Evolutionary conservation across 257 asterid species (phyloP).

Genomic region (Salvia hispanica): DNA sequence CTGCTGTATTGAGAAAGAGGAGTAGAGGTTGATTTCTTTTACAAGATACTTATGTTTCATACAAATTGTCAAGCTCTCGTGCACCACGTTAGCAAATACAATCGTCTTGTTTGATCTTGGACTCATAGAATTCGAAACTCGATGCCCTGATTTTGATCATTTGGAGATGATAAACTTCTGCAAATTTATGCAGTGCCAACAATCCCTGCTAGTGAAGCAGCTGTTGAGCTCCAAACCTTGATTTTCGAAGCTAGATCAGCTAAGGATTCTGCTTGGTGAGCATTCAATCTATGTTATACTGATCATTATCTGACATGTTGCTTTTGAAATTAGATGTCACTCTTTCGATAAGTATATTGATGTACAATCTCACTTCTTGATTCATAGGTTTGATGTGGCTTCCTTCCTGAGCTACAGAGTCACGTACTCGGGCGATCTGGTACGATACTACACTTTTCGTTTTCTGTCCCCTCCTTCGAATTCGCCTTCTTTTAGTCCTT

Average conservation of each 20-base stretch:
- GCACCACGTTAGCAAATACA: too few species aligned
- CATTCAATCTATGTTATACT: slow-evolving; percentile 3
- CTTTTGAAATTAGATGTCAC: too few species aligned
- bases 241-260: slow-evolving; percentile 84
- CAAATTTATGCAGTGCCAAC: slow-evolving; percentile 40
- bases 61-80: too few species aligned
- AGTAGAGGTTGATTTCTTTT: slow-evolving; percentile 32
- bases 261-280: slow-evolving; percentile 92
- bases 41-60: too few species aligned
- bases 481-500: background rate
- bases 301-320: too few species aligned
- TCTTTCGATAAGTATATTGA: background rate
- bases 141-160: background rate
- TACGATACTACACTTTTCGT: slow-evolving; percentile 40
- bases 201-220: slow-evolving; percentile 64
- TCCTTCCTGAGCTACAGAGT: slow-evolving; percentile 69
- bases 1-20: slow-evolving; percentile 37
- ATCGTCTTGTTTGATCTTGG: background rate
- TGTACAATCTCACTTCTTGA: slow-evolving; percentile 1
- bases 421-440: slow-evolving; percentile 70
- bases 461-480: slow-evolving; percentile 5
- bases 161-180: slow-evolving; percentile 21
- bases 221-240: slow-evolving; percentile 63
- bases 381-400: slow-evolving; percentile 83
- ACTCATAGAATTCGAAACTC: background rate